Base-by-base conservation (phyloP, 1,284 basidiomycete species). In the Lentinula novae-zelandiae region DNA sequence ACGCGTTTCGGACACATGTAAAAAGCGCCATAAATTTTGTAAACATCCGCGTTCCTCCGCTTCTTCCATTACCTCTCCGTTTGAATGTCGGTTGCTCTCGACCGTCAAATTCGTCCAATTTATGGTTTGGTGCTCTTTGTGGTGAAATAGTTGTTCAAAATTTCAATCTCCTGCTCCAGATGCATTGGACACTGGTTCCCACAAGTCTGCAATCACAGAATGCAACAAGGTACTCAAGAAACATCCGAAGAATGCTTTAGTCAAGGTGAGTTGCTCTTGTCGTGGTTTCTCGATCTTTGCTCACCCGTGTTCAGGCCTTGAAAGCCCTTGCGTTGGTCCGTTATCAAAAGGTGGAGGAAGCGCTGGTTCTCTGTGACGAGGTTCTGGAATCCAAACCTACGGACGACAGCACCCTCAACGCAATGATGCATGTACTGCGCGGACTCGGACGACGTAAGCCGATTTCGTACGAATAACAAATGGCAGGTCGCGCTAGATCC, bases 221-320 rank as follows among this genome's bases (percentile, higher is more conserved):
- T 91, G 89, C 75, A 92, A 92, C 72, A 93, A 93, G 72, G 71
- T 92, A 31, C 80, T 94, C 65, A 94, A 93, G 73, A 91, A 90
- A 73, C 81, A 90, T 64, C 88, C 90, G 17, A 84, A 82, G 68
- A 87, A 85, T 71, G 78, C 82, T 53, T 76, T 92, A n/a, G 74
- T 90, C 67, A 91, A 92, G 79, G 92, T 87, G 62, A 51, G 76
- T 56, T 63, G 5, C 15, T 49, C 53, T 53, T 10, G 55, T 64
- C 40, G 67, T 20, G 46, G 12, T 22, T 20, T 13, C 34, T 52
- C 49, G 56, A 42, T 12, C 48, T 38, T 22, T 53, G 56, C 27
- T 17, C 40, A 61, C 36, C 49, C 42, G 39, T 53, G 46, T 22
- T 40, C 67, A 92, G 92, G 83, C 93, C 55, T 77, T 96, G 63